Conservation (phyloP, 164 flowering plant genomes). For the Magnolia sinica region DNA sequence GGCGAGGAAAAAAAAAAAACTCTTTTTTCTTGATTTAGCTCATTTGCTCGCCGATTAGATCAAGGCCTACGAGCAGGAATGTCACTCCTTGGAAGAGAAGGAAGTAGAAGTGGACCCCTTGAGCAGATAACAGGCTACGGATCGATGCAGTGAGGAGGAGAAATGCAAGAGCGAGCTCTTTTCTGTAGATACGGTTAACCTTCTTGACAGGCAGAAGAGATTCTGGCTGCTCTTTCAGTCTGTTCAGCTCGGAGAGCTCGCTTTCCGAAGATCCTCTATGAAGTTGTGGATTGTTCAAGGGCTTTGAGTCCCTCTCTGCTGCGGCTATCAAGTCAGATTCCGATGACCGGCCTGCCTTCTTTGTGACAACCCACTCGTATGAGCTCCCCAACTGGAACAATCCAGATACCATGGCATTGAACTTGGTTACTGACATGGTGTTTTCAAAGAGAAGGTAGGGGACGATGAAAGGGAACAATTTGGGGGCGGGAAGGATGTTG, state of each 20-base stretch:
- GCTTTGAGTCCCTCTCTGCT: conserved; percentile 54
- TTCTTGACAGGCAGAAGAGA: conserved; percentile 32
- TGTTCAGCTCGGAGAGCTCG: conserved; percentile 50
- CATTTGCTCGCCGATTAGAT: conserved; percentile 83
- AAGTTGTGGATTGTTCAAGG: conserved; percentile 37
- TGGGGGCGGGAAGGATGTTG: conserved; percentile 79
- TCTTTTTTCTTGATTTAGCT: conserved; percentile 27
- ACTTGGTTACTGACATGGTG: conserved; percentile 93
- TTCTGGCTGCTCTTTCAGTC: conserved; percentile 46
- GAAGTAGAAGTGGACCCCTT: conserved; percentile 89
- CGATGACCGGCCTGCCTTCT: conserved; percentile 75
- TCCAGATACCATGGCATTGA: conserved; percentile 89
- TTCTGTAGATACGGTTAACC: conserved; percentile 56
- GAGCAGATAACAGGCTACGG: conserved; percentile 74
- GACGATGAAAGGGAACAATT: conserved; percentile 78
- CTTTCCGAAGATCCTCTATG: conserved; percentile 58
- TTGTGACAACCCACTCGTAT: conserved; percentile 85
- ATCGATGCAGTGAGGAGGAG: conserved; percentile 76
- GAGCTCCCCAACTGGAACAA: conserved; percentile 85
- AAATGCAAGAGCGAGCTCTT: conserved; percentile 77
- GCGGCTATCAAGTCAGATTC: conserved; percentile 63
- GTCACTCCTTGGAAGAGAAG: conserved; percentile 83
- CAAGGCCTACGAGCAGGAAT: conserved; percentile 87
- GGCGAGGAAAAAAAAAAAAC: background rate
- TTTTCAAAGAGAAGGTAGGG: conserved; percentile 89